Conservation (phyloP, 177 flowering plant genomes). For the Tripterygium wilfordii region DNA sequence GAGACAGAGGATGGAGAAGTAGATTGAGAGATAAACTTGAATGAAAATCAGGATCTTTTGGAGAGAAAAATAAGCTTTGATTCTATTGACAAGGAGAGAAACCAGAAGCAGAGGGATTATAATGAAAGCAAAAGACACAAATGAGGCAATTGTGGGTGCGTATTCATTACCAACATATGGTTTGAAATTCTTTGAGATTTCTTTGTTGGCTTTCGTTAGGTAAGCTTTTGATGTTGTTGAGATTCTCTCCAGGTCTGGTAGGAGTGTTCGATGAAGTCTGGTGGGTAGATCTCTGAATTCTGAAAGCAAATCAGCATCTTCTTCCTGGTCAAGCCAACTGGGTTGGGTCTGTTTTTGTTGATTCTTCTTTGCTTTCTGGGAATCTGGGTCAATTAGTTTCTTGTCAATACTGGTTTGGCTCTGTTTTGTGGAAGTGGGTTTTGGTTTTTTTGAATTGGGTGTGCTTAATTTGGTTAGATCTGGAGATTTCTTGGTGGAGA, state of each 20-base stretch:
- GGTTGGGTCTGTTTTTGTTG: slow-evolving; percentile 16
- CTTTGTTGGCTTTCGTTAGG: slow-evolving; percentile 52
- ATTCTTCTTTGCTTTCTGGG: slow-evolving; percentile 8
- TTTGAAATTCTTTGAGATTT: slow-evolving; percentile 64
- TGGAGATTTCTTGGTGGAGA: slow-evolving; percentile 32
- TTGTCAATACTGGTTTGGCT: slow-evolving; percentile 10
- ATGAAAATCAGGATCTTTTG: slow-evolving; percentile 74
- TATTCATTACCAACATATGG: slow-evolving; percentile 75
- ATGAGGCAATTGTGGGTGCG: slow-evolving; percentile 62
- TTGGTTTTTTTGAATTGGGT: slow-evolving; percentile 48
- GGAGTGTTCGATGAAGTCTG: slow-evolving; percentile 53
- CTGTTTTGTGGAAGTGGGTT: slow-evolving; percentile 18
- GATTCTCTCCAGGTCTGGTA: slow-evolving; percentile 75
- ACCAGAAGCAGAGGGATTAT: slow-evolving; percentile 68
- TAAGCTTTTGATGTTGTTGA: slow-evolving; percentile 69
- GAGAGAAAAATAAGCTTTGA: slow-evolving; percentile 81
- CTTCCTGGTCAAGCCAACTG: slow-evolving; percentile 42
- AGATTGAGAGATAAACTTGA: slow-evolving; percentile 77
- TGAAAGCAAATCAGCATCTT: slow-evolving; percentile 49
- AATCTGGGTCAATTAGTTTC: slow-evolving; percentile 5
- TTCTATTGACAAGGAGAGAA: slow-evolving; percentile 51
- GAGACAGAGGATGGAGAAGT: slow-evolving; percentile 74
- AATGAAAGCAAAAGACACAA: slow-evolving; percentile 57
- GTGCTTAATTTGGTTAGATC: slow-evolving; percentile 41
- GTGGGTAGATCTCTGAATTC: slow-evolving; percentile 68